Base-by-base conservation (phyloP, 1,139 yeast species). In the Yarrowia galli region DNA sequence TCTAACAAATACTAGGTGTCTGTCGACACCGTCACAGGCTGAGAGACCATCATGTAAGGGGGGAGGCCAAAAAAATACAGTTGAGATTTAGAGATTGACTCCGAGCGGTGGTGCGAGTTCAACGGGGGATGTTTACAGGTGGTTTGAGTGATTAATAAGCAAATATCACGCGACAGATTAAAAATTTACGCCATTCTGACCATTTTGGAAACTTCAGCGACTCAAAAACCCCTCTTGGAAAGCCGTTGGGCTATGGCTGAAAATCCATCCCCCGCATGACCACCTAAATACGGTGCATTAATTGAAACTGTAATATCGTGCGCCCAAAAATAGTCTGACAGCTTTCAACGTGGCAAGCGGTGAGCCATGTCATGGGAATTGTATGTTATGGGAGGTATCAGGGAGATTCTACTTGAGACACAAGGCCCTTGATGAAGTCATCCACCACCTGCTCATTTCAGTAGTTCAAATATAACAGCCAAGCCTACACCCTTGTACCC, bases 271-370 rank as follows among this genome's bases (percentile, higher is more conserved):
- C 56, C 56, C 56, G 56, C 56, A 28, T 32, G 22, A 25, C 23
- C 40, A 20, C 40, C 56, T 49, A 49, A 32, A 18, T 32, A 32
- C 56, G 56, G 25, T 49, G 56, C 56, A 49, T 49, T 49, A 49
- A 49, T 49, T 49, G 40, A 49, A 49, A 49, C 56, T 49, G 56
- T 49, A 49, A 32, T 49, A 40, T 1, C n/a, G n/a, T n/a, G 12
- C n/a, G 25, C 56, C 56, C 40, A 48, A 49, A 49, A 49, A 48
- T 49, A 49, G 56, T 16, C 54, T 18, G 25, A 6, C 56, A 13
- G 18, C 3, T n/a, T 28, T 18, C 22, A 48, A 48, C 38, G 28
- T n/a, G 38, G 53, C 36, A n/a, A 12, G 53, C 28, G 23, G 53
- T 25, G 53, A n/a, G 38, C 22, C 16, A 12, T n/a, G 22, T 10